phyloP scores from a whole-genome alignment of 371 early-diverging fungal species.

The Mortierella sp. region DNA sequence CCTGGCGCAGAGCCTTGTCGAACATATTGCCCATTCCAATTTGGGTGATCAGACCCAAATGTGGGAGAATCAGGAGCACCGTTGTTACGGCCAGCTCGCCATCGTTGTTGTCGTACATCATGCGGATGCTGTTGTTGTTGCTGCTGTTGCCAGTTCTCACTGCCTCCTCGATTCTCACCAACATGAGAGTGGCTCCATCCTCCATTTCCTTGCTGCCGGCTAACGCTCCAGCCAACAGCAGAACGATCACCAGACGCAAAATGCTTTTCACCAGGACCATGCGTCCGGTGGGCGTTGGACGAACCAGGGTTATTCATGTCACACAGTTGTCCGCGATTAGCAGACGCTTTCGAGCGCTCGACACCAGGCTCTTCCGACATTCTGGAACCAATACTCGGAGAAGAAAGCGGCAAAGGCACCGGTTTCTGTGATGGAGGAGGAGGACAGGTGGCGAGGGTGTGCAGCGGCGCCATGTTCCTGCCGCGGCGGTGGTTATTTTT shows the following conservation, averaged over 20 bases:
- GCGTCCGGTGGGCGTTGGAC: constrained; percentile 1
- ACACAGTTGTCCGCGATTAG: constrained; percentile 17
- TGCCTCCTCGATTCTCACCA: background rate
- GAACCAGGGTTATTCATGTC: constrained; percentile 6
- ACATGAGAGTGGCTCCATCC: background rate
- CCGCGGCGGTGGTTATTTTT: background rate
- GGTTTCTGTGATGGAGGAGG: constrained; percentile 22
- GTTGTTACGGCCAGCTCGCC: constrained; percentile 9
- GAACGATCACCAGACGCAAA: background rate
- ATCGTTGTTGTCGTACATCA: constrained; percentile 13
- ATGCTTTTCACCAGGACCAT: constrained; percentile 1
- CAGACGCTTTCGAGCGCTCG: constrained; percentile 18
- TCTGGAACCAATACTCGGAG: constrained; percentile 15
- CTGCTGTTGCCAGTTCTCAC: constrained; percentile 23
- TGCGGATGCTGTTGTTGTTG: constrained; percentile 18
- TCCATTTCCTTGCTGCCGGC: background rate
- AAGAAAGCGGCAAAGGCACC: constrained; percentile 22
- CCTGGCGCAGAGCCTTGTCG: constrained; percentile 31
- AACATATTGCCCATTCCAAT: constrained; percentile 1
- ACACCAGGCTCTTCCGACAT: constrained; percentile 28
- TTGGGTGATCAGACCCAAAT: background rate
- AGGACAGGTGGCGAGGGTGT: constrained; percentile 14
- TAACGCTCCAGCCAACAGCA: background rate
- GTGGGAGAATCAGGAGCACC: constrained; percentile 8
- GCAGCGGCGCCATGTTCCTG: constrained; percentile 10